phyloP scores from a whole-genome alignment of 164 flowering plant genomes.

The Macadamia integrifolia region DNA sequence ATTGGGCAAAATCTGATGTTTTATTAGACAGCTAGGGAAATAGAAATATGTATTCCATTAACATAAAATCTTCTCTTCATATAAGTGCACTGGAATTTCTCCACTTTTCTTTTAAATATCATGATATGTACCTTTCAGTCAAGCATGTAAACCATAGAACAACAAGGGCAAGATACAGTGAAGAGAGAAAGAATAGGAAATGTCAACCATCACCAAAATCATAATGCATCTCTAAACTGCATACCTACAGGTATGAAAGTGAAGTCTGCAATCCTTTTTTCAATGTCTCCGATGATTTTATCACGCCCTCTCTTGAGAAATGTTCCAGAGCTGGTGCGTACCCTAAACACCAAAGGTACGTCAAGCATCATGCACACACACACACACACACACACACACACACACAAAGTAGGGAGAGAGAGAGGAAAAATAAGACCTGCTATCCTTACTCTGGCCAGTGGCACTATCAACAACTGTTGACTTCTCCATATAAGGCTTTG shows the following conservation, averaged over 20 bases:
- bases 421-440: slow-evolving; percentile 45
- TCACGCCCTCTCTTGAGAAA: slow-evolving; percentile 74
- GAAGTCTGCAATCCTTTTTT: slow-evolving; percentile 87
- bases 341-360: slow-evolving; percentile 37
- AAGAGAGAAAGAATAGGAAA: too few relatives aligned
- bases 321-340: slow-evolving; percentile 90
- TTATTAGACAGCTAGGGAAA: too few relatives aligned
- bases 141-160: too few relatives aligned
- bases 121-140: too few relatives aligned
- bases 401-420: background rate
- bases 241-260: slow-evolving; percentile 88
- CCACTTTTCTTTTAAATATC: too few relatives aligned
- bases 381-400: too few relatives aligned
- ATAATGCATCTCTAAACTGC: slow-evolving; percentile 9
- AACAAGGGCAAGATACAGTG: too few relatives aligned
- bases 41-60: too few relatives aligned
- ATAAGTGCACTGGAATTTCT: too few relatives aligned
- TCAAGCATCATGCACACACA: background rate
- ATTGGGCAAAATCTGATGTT: too few relatives aligned
- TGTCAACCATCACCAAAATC: too few relatives aligned
- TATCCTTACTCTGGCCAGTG: slow-evolving; percentile 86
- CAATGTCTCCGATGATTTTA: slow-evolving; percentile 57
- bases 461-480: slow-evolving; percentile 81
- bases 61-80: too few relatives aligned
- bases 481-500: slow-evolving; percentile 77